Conservation (phyloP, 2,329 filamentous ascomycete species). For the Tricladium varicosporioides region DNA sequence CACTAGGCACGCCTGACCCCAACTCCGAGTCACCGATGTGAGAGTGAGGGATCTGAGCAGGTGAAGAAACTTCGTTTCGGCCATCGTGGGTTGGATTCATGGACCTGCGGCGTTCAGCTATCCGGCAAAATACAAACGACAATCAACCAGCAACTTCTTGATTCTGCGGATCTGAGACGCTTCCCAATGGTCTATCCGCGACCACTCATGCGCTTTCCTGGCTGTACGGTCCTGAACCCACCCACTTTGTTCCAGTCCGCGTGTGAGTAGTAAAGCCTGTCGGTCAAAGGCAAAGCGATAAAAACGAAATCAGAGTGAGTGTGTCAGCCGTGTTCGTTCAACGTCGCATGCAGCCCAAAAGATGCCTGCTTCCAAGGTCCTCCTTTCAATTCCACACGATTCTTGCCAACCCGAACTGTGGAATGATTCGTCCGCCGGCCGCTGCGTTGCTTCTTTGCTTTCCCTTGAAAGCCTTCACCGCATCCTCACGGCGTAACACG, state of each 20-base stretch:
- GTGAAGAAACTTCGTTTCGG: constrained; percentile 9
- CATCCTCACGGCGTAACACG: constrained; percentile 11
- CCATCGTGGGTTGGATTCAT: constrained; percentile 10
- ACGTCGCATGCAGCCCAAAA: constrained; percentile 25
- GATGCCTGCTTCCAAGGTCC: constrained; percentile 11
- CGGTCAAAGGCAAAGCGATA: constrained; percentile 3
- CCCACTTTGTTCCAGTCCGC: not conserved
- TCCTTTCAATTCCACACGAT: not conserved
- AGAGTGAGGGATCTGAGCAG: not conserved
- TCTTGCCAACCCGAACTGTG: too few species aligned
- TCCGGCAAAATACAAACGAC: constrained; percentile 24
- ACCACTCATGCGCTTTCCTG: constrained; percentile 15
- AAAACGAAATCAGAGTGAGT: constrained; percentile 12
- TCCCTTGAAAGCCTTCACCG: constrained; percentile 6
- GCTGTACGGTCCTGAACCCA: not conserved
- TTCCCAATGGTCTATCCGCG: constrained; percentile 10
- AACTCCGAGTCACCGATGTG: not conserved
- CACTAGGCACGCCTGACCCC: not conserved
- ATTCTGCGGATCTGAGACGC: constrained; percentile 14
- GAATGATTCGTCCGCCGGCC: constrained; percentile 13
- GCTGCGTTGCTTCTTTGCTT: constrained; percentile 18
- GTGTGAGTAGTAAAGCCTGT: too few species aligned
- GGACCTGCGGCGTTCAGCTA: constrained; percentile 9
- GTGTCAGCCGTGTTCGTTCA: constrained; percentile 24
- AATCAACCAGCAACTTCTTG: not conserved